Conservation (phyloP, 148 eudicot species). For the Hydrangea macrophylla region DNA sequence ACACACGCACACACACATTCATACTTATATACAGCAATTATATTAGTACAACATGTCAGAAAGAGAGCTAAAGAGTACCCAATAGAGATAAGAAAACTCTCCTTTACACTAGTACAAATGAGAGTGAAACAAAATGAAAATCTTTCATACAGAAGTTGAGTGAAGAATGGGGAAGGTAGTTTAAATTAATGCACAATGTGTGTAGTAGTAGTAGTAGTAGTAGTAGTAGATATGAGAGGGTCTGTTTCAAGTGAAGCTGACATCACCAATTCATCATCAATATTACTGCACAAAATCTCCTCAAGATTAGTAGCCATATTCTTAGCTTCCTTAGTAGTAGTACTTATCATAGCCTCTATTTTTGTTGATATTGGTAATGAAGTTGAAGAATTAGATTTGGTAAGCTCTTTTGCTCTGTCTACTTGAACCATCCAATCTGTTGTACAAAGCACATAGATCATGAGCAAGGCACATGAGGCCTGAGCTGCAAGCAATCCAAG, state of each 20-base stretch:
- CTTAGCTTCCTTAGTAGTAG: not conserved
- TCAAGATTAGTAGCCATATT: conserved; percentile 16
- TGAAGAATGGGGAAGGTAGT: conserved; percentile 11
- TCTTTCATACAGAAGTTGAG: conserved; percentile 7
- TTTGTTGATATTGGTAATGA: conserved; percentile 23
- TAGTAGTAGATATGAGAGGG: conserved; percentile 50
- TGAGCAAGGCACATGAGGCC: conserved; percentile 51
- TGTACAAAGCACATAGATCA: conserved; percentile 44
- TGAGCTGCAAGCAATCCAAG: conserved; percentile 72
- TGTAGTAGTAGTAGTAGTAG: too few species aligned
- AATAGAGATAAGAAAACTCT: not conserved
- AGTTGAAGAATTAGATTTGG: conserved; percentile 22
- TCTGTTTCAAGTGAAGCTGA: conserved; percentile 46
- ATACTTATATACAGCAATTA: not conserved
- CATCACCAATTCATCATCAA: conserved; percentile 8
- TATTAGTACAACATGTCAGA: not conserved
- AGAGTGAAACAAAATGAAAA: not conserved
- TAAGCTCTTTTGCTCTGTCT: conserved; percentile 48
- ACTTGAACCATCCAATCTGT: conserved; percentile 62
- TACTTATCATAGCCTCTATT: not conserved
- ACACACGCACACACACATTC: too few species aligned
- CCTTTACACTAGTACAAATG: not conserved
- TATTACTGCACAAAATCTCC: conserved; percentile 25
- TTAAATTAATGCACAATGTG: conserved; percentile 25
- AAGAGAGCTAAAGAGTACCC: not conserved